Evolutionary conservation across 257 asterid genomes (phyloP), one percentile per base, ranked within the genome.

Genomic region (Solanum peruvianum): DNA sequence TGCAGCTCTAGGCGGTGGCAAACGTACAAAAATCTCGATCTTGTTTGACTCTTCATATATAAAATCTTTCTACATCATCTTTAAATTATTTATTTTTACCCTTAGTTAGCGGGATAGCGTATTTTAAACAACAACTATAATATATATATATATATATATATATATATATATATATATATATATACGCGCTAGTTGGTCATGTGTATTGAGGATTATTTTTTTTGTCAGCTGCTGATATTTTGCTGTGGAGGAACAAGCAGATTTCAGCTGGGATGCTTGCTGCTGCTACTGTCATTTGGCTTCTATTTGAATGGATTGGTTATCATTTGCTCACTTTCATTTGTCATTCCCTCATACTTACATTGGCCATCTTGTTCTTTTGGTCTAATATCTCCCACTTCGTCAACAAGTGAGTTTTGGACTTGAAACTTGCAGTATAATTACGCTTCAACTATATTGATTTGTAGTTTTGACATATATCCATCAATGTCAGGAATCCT

Each of bases 181-280:
- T 2, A 31, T 31, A 31, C 35, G 3, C 1, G 35, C 35, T 33
- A 33, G 35, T 33, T 33, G 35, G 35, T 33, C 35, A 33, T 33
- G 39, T 5, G 39, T 37, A 73, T 52, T 7, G 10, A 25, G 64
- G 25, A 25, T 23, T 76, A 27, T 29, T 25, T 23, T 23, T 70
- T 44, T 21, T 35, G 39, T 85, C 95, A 97, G 99, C 98, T 44
- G 99, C 99, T 33, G 99, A 97, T 87, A 93, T 97, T 49, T 90
- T 97, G 83, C 95, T 97, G 11, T 97, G 99, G 99, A 92, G 98
- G 90, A 97, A 97, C 93, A 97, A 94, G 92, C 98, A 94, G 89
- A 89, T 91, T 44, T 97, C 99, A n/a, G 98, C 93, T 69, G 93
- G 94, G 45, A 27, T 94, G 89, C 96, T 97, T 76, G 93, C 98